Base-by-base conservation (phyloP, 352 stramenopile species). In the Phytophthora hibernalis region DNA sequence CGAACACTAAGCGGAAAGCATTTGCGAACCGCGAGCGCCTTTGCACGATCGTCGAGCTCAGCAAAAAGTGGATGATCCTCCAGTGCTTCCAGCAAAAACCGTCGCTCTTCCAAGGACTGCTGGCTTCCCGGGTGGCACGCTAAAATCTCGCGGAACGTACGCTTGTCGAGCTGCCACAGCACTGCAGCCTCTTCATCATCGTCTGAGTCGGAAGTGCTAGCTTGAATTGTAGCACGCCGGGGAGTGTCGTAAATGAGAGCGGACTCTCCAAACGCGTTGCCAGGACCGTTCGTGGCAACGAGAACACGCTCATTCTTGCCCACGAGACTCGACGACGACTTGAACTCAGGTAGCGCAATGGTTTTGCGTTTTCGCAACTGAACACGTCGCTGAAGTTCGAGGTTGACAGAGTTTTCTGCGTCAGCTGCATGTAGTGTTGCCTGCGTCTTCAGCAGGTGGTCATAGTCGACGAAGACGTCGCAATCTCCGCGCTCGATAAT, bases 171-270 rank as follows among this genome's bases (percentile, higher is more conserved):
- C 31, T 89, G 79, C 84, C 87, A 95, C 18, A 93, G 44, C 26
- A 95, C 83, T 1, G 92, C 77, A 22, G 70, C 58, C 22, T 70
- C 65, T 53, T 74, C 54, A 0, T 71, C 37, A 18, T 65, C 50
- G 15, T 44, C 51, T 5, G 51, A 33, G 24, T 54, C 48, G 2
- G 50, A 61, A 2, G 48, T 33, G 44, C 66, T 79, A 15, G 70
- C 70, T 47, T 77, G 60, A 50, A 95, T 72, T 1, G 89, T 96
- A 26, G 87, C 87, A 40, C 87, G 85, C 10, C 89, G 85, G 11
- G 85, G 87, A 5, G 89, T 96, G 54, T 91, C 80, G 64, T 96
- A 96, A 62, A 96, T 91, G 20, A 96, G 73, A 24, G 82, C 82
- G 9, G 89, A 96, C 61, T 94, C 87, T 1, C 89, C 89, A 60